Evolutionary conservation across 2,329 filamentous ascomycete species (phyloP).

Genomic region (Xylaria sp.): DNA sequence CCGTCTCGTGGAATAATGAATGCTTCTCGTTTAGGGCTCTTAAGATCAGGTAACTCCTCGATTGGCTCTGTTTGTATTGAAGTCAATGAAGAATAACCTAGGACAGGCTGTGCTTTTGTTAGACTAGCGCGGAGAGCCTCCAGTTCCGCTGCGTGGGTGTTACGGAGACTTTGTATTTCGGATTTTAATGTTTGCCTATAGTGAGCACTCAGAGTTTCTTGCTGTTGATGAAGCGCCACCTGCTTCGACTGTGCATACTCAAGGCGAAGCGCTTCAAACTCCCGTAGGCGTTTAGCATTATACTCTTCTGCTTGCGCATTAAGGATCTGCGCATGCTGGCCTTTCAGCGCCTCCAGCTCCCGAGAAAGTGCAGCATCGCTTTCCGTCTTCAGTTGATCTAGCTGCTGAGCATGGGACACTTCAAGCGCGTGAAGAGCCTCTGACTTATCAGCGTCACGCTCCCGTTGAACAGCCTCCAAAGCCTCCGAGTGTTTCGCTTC

Average conservation of each 20-base stretch:
- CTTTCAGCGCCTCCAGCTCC: conserved; percentile 32
- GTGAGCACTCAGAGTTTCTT: conserved; percentile 29
- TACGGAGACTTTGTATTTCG: conserved; percentile 38
- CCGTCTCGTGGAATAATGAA: conserved; percentile 61
- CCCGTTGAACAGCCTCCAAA: conserved; percentile 34
- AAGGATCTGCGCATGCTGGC: conserved; percentile 32
- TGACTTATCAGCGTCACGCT: conserved; percentile 31
- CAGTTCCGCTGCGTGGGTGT: conserved; percentile 39
- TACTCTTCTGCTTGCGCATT: conserved; percentile 34
- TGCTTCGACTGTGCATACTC: conserved; percentile 25
- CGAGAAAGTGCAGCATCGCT: conserved; percentile 14
- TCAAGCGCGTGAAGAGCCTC: conserved; percentile 32
- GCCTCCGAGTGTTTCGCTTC: conserved; percentile 32
- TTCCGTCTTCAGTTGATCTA: conserved; percentile 14
- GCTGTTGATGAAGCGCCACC: conserved; percentile 29
- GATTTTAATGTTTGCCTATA: conserved; percentile 35
- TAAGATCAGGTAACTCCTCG: conserved; percentile 43
- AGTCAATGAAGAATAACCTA: conserved; percentile 53
- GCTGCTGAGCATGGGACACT: conserved; percentile 10
- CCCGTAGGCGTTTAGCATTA: conserved; percentile 30
- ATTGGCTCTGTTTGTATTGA: conserved; percentile 54
- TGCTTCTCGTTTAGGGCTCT: conserved; percentile 60
- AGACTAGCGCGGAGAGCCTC: conserved; percentile 39
- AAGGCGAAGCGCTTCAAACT: conserved; percentile 26
- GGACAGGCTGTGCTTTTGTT: conserved; percentile 34